These are phyloP conservation scores for Penicillium taxi DNA, from an alignment of 495 filamentous ascomycete species.

Conservation along the genomic window DNA sequence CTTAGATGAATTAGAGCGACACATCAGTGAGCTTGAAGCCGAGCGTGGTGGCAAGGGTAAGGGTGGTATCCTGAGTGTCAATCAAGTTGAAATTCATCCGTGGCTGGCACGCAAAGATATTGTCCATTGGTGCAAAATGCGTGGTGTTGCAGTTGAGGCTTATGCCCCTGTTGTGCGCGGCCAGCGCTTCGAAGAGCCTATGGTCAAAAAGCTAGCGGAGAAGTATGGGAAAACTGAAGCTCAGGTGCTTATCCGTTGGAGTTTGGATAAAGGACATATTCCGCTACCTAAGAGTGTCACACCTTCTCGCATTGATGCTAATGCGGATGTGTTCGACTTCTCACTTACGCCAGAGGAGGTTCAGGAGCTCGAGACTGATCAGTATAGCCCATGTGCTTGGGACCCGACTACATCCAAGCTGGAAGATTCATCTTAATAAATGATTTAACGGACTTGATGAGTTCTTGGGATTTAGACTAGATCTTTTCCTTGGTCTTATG, in stretches of 20 bases:
- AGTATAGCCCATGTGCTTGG: conserved; percentile 59
- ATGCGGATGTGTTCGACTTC: conserved; percentile 65
- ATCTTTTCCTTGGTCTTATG: no score
- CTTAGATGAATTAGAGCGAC: conserved; percentile 49
- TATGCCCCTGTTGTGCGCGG: conserved; percentile 57
- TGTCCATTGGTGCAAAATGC: conserved; percentile 43
- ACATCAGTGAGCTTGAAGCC: conserved; percentile 13
- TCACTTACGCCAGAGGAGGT: conserved; percentile 56
- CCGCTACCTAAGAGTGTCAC: conserved; percentile 74
- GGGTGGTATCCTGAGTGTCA: conserved; percentile 48
- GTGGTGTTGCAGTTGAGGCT: conserved; percentile 53
- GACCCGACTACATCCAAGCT: conserved; percentile 14
- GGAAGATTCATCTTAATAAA: no score
- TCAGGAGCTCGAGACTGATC: conserved; percentile 42
- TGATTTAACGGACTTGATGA: no score
- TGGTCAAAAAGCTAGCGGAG: conserved; percentile 39
- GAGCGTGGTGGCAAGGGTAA: conserved; percentile 30
- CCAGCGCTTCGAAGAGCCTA: conserved; percentile 47
- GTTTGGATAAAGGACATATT: conserved; percentile 44
- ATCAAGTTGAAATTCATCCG: conserved; percentile 64
- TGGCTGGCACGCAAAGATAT: conserved; percentile 58
- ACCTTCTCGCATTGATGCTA: conserved; percentile 54
- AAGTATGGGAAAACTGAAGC: conserved; percentile 54
- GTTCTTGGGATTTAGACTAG: no score
- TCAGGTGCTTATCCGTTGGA: conserved; percentile 60